Base-by-base conservation (phyloP, 2,329 filamentous ascomycete species). In the Aspergillus sp. region DNA sequence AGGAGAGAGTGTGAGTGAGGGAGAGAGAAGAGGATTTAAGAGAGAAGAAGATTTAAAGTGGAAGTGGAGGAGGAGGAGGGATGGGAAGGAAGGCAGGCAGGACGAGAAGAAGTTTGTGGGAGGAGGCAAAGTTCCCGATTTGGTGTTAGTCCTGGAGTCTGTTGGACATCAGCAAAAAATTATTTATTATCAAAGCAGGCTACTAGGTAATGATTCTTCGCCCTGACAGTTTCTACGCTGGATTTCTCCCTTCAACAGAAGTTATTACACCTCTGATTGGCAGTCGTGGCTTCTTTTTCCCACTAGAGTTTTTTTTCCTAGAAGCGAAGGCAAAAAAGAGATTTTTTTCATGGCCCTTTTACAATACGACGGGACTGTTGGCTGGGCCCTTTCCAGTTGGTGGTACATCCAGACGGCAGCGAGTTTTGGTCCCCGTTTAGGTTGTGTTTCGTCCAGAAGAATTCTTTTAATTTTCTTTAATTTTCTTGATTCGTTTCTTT, bases 101-200 rank as follows among this genome's bases (percentile, higher is more conserved):
- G 54, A 51, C 41, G 56, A 55, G 49, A 61, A 58, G 57, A 67
- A 63, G 63, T 60, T 60, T 66, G 55, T 57, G 55, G 54, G 49
- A 51, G 50, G 55, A 52, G 51, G 51, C 47, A 53, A 53, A 49
- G 46, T 42, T 30, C 24, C 46, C 42, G 47, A 49, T 19, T 53
- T 33, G 49, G 38, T 11, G 46, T 36, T 42, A 51, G 44, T 51
- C 26, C 36, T 47, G 41, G 17, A 35, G 40, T 35, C 26, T 44
- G 26, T 30, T 30, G 26, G 26, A 10, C 26, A 2, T 3, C 9
- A 3, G 3, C 10, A 11, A 30, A 30, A 30, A 11, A 30, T 30
- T 8, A 30, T 30, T 9, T 30, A 30, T 30, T 30, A 30, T 30
- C 26, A 30, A 11, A 30, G 8, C 26, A 30, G 10, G 10, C 22